Evolutionary conservation across 371 early-diverging fungal species (phyloP), one percentile per base, ranked within the genome.

Genomic region (Chytridium lagenaria): DNA sequence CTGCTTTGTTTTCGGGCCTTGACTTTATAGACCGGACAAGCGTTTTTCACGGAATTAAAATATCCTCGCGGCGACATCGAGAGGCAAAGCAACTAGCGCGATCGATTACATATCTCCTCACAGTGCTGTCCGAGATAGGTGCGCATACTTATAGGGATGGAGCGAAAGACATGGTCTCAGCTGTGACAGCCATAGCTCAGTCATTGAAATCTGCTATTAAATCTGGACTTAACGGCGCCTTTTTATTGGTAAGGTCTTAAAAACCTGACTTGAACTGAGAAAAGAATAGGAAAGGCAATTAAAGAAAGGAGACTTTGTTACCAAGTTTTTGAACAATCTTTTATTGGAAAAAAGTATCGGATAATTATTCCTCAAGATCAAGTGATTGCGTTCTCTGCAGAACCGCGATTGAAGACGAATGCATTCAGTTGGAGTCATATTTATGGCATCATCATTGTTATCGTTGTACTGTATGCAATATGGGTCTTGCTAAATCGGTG

Each of bases 141-240:
- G 64, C 69, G 3, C 55, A 67, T 33, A 70, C 71, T 12, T 36
- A 49, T 81, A 85, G 51, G 81, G 89, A 80, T 28, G 75, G 70
- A 0, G 94, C 96, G 0, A 92, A 96, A 77, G 96, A 96, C 73
- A 81, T 98, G 69, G 85, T 98, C 34, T 89, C 93, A 7, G 82
- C 96, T 22, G 97, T 98, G 2, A 95, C 98, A 57, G 91, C 92
- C 22, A 84, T 98, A 5, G 99, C 98, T 2, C 98, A 95, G 68
- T 92, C 91, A 66, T 86, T 98, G 26, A 98, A 98, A 79, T 89
- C 92, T 23, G 77, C 97, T 66, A 96, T 97, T 70, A 90, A 96
- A 2, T 88, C 93, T 19, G 95, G 95, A 7, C 81, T 98, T 44
- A 93, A 90, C 23, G 94, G 96, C 3, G 93, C 96, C 0, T 80